Evolutionary conservation across 1,139 yeast species (phyloP).

Genomic region (Casaregolazyma lundiana): DNA sequence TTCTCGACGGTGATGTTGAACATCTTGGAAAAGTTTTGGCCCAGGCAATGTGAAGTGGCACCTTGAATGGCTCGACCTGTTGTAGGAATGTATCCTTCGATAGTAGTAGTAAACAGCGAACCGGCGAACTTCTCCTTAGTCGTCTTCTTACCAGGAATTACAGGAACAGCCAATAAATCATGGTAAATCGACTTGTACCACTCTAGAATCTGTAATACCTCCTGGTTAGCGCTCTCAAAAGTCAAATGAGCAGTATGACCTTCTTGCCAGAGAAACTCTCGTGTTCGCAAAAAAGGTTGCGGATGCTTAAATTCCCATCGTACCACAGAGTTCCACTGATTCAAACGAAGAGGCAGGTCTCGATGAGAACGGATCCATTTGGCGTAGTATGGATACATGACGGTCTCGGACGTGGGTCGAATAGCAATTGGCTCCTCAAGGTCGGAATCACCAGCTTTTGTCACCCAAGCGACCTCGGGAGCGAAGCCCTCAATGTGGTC

Average conservation of each 20-base stretch:
- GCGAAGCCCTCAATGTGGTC: constrained; percentile 99
- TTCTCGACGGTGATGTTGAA: constrained; percentile 92
- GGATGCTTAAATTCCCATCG: constrained; percentile 99
- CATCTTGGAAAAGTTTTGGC: constrained; percentile 98
- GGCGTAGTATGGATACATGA: constrained; percentile 98
- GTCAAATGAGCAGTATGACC: constrained; percentile 98
- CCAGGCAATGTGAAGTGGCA: constrained; percentile 96
- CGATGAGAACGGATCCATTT: constrained; percentile 99
- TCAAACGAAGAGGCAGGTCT: constrained; percentile 90
- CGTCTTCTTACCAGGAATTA: constrained; percentile 89
- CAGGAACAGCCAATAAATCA: constrained; percentile 95
- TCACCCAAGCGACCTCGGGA: constrained; percentile 99
- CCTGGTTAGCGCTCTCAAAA: constrained; percentile 69
- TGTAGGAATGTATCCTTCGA: constrained; percentile 95
- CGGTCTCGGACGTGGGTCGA: constrained; percentile 99
- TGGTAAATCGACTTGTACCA: constrained; percentile 80
- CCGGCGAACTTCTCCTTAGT: constrained; percentile 99
- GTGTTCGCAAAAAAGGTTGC: constrained; percentile 96
- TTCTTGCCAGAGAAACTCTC: constrained; percentile 99
- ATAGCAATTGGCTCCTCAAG: constrained; percentile 98
- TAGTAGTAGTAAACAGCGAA: constrained; percentile 90
- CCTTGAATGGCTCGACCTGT: constrained; percentile 99
- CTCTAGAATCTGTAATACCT: constrained; percentile 82
- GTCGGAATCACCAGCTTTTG: constrained; percentile 89
- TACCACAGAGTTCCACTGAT: constrained; percentile 99